Evolutionary conservation across 345 rosid genomes (phyloP), one percentile per base, ranked within the genome.

Genomic region (Salix viminalis): DNA sequence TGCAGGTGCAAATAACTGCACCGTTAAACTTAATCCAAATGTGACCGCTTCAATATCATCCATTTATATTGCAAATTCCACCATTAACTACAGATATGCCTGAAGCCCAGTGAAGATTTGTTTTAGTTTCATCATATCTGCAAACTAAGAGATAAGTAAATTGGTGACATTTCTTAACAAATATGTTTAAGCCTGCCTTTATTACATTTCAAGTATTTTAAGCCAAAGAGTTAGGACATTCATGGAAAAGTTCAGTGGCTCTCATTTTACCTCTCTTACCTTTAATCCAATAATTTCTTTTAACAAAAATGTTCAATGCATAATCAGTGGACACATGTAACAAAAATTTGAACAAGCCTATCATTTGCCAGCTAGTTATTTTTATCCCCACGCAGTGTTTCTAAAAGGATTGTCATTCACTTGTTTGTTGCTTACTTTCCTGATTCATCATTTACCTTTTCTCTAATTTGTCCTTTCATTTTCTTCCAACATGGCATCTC

Each of bases 51-150:
- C 5, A 48, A 30, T 28, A 19, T 70, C 14, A 0, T 70, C 21
- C 42, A 60, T 73, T 60, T 73, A 21, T 12, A 61, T 39, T 24
- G 52, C 76, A 73, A 24, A 73, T 60, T 73, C 60, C 21, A 65
- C 77, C 50, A 65, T 30, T 28, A 64, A 65, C 11, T 32, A 19
- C 50, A 32, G 50, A 37, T 1, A 58, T 58, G 28, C 23, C 28
- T 23, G 64, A 58, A 10, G 15, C 64, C 28, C 64, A 58, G 28
- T n/a, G 24, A 58, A n/a, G 28, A 9, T 58, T 58, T 58, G 24
- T 24, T 26, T 10, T 58, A 58, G 64, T 24, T 24, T 58, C 64
- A 58, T 14, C 26, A 58, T 8, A 58, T 58, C 64, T 58, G 64
- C 64, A 23, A 58, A 58, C 64, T 50, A 50, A 50, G 21, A 16